These are phyloP conservation scores for Aspergillus pseudoglaucus DNA, from an alignment of 2,329 filamentous ascomycete species.

Conservation along the genomic window DNA sequence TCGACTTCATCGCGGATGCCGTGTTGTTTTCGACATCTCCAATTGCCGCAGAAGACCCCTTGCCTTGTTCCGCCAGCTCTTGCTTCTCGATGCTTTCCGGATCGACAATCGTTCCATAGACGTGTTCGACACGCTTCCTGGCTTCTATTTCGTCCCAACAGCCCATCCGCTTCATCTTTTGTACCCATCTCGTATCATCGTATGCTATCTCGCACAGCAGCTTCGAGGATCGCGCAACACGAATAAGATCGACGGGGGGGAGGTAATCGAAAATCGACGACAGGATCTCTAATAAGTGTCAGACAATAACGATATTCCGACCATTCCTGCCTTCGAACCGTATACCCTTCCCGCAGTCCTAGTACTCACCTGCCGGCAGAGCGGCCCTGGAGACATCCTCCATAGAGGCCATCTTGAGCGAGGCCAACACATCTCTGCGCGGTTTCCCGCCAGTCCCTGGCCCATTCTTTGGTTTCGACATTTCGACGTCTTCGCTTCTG, in stretches of 20 bases:
- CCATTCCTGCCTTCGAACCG: neutral
- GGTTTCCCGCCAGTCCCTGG: conserved; percentile 26
- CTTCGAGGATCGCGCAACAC: conserved; percentile 74
- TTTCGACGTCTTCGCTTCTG: conserved; percentile 23
- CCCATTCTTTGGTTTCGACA: conserved; percentile 47
- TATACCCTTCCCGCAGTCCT: neutral
- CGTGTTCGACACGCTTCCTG: conserved; percentile 69
- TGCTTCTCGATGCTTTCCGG: conserved; percentile 22
- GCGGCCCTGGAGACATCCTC: conserved; percentile 64
- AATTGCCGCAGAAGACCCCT: conserved; percentile 7
- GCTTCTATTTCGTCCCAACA: conserved; percentile 90
- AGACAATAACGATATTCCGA: conserved; percentile 10
- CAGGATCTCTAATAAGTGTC: conserved; percentile 63
- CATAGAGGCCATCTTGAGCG: conserved; percentile 74
- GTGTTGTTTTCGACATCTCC: conserved; percentile 13
- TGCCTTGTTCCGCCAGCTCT: conserved; percentile 14
- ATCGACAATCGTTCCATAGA: conserved; percentile 33
- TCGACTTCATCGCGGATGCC: conserved; percentile 23
- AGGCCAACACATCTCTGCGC: conserved; percentile 58
- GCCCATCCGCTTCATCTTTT: conserved; percentile 75
- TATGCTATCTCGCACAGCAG: conserved; percentile 97
- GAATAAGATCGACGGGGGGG: conserved; percentile 74
- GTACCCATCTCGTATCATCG: conserved; percentile 93
- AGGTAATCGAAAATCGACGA: conserved; percentile 84
- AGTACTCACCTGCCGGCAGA: conserved; percentile 67